Evolutionary conservation across 768 basidiomycete genomes (phyloP).

Genomic region (Naganishia randhawae): DNA sequence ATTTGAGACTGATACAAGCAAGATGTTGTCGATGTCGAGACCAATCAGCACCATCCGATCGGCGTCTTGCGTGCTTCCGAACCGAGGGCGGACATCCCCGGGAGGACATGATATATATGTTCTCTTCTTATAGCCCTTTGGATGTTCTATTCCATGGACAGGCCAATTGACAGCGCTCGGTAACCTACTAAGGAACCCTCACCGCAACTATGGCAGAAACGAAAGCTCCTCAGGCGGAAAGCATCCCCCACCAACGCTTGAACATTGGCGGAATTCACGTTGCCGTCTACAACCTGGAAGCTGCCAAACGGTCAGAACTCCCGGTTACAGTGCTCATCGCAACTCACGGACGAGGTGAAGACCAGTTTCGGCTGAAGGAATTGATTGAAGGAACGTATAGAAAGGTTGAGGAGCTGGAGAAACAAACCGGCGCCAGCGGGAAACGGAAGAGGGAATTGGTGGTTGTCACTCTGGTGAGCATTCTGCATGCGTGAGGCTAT

Average conservation of each 20-base stretch:
- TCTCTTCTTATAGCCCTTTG: background rate
- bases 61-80: background rate
- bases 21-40: too few species aligned
- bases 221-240: background rate
- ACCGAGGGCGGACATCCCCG: background rate
- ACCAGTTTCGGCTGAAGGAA: slow-evolving; percentile 46
- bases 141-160: background rate
- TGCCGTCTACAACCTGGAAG: slow-evolving; percentile 26
- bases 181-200: background rate
- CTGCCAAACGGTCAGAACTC: slow-evolving; percentile 3
- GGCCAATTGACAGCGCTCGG: background rate
- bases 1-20: too few species aligned
- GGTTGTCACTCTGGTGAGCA: slow-evolving; percentile 56
- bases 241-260: slow-evolving; percentile 9
- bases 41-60: background rate
- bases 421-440: slow-evolving; percentile 22
- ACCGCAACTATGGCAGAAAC: background rate
- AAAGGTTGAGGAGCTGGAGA: slow-evolving; percentile 31
- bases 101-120: background rate
- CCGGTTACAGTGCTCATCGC: slow-evolving; percentile 53
- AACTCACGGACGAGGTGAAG: slow-evolving; percentile 56
- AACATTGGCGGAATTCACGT: slow-evolving; percentile 29
- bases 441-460: slow-evolving; percentile 51
- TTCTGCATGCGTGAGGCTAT: background rate
- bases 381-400: slow-evolving; percentile 51